Evolutionary conservation across 176 grass and related monocot species (phyloP), one percentile per base, ranked within the genome.

Genomic region (Phoenix roebelenii): DNA sequence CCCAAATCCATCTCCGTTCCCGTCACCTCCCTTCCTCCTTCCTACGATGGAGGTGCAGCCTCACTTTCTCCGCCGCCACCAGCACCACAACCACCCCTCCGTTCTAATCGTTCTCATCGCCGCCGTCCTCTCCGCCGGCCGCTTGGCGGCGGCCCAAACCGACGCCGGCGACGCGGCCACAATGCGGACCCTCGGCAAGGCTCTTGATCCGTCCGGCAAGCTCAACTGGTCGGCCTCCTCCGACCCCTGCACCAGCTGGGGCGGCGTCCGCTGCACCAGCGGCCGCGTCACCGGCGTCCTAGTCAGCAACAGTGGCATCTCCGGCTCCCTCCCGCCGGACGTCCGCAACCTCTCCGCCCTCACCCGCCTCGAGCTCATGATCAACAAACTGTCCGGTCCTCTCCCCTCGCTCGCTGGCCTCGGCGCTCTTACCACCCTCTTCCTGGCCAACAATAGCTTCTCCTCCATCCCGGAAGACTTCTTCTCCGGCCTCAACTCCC

Each of bases 211-310:
- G 16, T 26, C 73, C 12, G 12, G 44, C 1, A n/a, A 55, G 23
- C 60, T 82, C 16, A 52, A 49, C 20, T 82, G 79, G 79, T 72
- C 66, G 5, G 5, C 7, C n/a, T 48, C 72, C n/a, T 15, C 65
- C 20, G 79, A 82, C 3, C 79, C 79, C 3, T 82, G 79, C 64
- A 16, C 19, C 35, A 14, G 2, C 3, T 82, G 79, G 79, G 20
- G 25, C 16, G 59, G 55, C 18, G 66, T 82, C 55, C 30, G 15
- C 16, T 82, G 79, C 53, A 15, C 12, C 5, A 14, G 5, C 28
- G 51, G 7, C 50, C 70, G 70, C 18, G 59, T 73, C 26, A 63
- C 59, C 3, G 48, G 24, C 49, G 52, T 72, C 24, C 69, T 61
- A 25, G 58, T 59, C 15, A 58, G 69, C 3, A 30, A 53, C 5